Conservation (phyloP, 768 basidiomycete genomes). For the Boletus speciosus region DNA sequence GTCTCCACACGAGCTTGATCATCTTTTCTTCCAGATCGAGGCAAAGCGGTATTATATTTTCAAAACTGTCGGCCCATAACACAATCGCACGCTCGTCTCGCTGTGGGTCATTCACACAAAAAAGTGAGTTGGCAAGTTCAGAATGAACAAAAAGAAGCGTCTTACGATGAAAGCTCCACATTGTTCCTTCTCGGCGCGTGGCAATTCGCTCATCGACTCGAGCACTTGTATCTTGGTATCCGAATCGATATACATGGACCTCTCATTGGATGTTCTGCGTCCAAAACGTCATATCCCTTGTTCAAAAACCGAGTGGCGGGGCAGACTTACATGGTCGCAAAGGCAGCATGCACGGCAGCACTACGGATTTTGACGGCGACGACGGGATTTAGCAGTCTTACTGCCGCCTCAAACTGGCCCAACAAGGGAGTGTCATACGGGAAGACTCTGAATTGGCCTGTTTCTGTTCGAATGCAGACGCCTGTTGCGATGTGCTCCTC, state of each 20-base stretch:
- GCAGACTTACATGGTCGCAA: constrained; percentile 57
- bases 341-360: constrained; percentile 77
- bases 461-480: constrained; percentile 68
- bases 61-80: constrained; percentile 81
- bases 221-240: constrained; percentile 87
- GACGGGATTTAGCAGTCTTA: constrained; percentile 71
- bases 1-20: constrained; percentile 76
- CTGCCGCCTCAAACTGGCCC: constrained; percentile 74
- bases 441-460: constrained; percentile 71
- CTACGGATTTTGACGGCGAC: constrained; percentile 79
- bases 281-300: neutral
- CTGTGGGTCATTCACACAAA: constrained; percentile 33
- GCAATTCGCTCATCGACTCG: constrained; percentile 62
- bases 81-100: constrained; percentile 79
- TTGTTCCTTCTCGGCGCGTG: constrained; percentile 85
- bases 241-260: constrained; percentile 63
- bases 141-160: neutral
- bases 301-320: neutral
- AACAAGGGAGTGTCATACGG: constrained; percentile 77
- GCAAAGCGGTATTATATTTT: constrained; percentile 69
- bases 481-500: constrained; percentile 75
- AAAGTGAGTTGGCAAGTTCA: neutral
- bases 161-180: constrained; percentile 84
- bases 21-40: constrained; percentile 72
- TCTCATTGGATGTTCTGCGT: constrained; percentile 48